Conservation (phyloP, 768 basidiomycete species). For the Suillus paluster region DNA sequence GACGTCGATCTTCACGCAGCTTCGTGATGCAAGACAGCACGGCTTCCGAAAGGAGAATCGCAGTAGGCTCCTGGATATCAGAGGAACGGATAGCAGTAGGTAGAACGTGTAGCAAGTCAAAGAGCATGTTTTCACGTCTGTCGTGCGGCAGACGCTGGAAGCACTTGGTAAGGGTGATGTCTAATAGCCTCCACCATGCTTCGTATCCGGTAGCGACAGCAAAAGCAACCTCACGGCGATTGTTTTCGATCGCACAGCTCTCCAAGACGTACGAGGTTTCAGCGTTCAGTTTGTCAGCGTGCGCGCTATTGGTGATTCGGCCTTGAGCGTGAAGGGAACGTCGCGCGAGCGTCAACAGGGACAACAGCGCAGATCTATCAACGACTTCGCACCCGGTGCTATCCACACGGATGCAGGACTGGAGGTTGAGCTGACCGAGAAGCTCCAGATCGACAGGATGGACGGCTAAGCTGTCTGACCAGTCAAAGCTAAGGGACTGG, state of each 20-base stretch:
- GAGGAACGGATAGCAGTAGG: conserved; percentile 68
- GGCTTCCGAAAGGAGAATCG: conserved; percentile 83
- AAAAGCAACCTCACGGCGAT: conserved; percentile 77
- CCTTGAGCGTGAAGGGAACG: conserved; percentile 71
- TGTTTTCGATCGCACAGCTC: conserved; percentile 87
- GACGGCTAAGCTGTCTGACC: conserved; percentile 76
- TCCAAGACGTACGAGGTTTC: conserved; percentile 82
- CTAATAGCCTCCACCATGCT: conserved; percentile 84
- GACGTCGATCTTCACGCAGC: conserved; percentile 80
- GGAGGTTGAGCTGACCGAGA: conserved; percentile 67
- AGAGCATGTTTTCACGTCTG: conserved; percentile 84
- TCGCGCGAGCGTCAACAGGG: conserved; percentile 64
- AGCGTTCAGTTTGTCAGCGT: conserved; percentile 64
- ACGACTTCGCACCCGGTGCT: conserved; percentile 81
- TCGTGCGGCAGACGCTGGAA: conserved; percentile 84
- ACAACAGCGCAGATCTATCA: conserved; percentile 72
- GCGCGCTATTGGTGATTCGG: conserved; percentile 59
- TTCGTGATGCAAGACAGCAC: conserved; percentile 85
- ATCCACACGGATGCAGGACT: conserved; percentile 70
- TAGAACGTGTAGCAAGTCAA: conserved; percentile 86
- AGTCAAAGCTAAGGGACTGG: conserved; percentile 85
- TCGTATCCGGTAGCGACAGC: conserved; percentile 74
- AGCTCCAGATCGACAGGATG: conserved; percentile 64
- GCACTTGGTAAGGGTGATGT: conserved; percentile 85
- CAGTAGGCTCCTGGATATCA: conserved; percentile 70